Base-by-base conservation (phyloP, 371 early-diverging fungal species). In the Rhizopus stolonifer region DNA sequence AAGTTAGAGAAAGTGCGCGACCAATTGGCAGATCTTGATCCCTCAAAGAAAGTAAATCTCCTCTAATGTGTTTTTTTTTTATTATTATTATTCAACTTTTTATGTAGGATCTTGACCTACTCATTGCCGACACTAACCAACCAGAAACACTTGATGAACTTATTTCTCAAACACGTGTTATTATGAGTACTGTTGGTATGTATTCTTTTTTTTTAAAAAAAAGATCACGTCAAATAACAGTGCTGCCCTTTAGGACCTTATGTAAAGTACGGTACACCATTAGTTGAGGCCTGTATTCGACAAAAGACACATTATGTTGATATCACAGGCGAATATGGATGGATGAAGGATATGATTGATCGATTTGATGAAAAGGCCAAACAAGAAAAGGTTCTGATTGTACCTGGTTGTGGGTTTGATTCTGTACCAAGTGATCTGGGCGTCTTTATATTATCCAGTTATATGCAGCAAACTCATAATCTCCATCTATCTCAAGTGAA, bases 391-490 rank as follows among this genome's bases (percentile, higher is more conserved):
- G 80, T 89, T 4, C 70, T 83, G 46, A 81, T 96, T 51, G 88
- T 94, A 2, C 87, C 94, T 23, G 71, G 81, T 4, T 94, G 94
- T 69, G 97, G 96, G 0, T 95, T 96, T 70, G 96, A 97, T 67
- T 92, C 92, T 19, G 77, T 97, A 9, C 91, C 92, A 0, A 80
- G 87, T 14, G 93, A 93, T 54, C 60, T 93, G 8, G 90, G 91
- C 23, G 58, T 51, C 3, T 63, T 25, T 21, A 72, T 70, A 70
- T 61, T 83, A 6, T 72, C 66, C 1, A 60, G 82, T 11, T 74
- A 78, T 49, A 64, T 79, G 25, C 84, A 73, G n/a, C 58, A 64
- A 25, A 73, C 77, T 36, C 63, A 85, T 46, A 60, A 71, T 5
- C 54, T 81, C 46, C 57, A 78, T 34, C 65, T 80, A 15, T 66